phyloP scores from a whole-genome alignment of 2,329 filamentous ascomycete species.

The Colletotrichum tropicale region DNA sequence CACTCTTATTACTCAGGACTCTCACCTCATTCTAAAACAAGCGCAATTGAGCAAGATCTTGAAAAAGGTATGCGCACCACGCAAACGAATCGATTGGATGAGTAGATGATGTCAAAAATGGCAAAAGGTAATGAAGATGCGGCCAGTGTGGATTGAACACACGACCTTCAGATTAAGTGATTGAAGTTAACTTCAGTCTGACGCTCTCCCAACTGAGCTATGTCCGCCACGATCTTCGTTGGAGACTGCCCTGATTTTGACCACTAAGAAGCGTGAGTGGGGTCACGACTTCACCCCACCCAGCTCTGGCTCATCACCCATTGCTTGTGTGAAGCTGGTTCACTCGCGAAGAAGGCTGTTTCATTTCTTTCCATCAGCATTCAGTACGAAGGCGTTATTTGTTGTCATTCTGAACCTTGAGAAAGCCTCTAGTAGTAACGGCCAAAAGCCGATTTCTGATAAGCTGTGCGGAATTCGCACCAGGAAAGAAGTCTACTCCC shows the following conservation, averaged over 20 bases:
- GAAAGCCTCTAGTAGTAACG: background rate
- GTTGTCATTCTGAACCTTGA: background rate
- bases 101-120: background rate
- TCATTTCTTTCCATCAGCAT: background rate
- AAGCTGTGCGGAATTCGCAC: background rate
- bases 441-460: background rate
- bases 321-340: background rate
- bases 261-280: background rate
- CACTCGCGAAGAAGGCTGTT: background rate
- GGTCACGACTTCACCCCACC: background rate
- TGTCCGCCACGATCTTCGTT: constrained; percentile 7
- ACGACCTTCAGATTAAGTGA: constrained; percentile 16
- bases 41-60: background rate
- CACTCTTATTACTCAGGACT: background rate
- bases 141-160: constrained; percentile 4
- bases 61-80: no score
- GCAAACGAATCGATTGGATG: background rate
- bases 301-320: background rate
- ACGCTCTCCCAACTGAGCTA: constrained; percentile 22
- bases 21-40: background rate
- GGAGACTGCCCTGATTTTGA: rapidly evolving
- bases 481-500: background rate
- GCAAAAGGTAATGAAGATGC: background rate
- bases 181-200: constrained; percentile 21
- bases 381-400: background rate